These are phyloP conservation scores for Deuterostichococcus epilithicus DNA, from an alignment of 139 green algal species.

Conservation along the genomic window DNA sequence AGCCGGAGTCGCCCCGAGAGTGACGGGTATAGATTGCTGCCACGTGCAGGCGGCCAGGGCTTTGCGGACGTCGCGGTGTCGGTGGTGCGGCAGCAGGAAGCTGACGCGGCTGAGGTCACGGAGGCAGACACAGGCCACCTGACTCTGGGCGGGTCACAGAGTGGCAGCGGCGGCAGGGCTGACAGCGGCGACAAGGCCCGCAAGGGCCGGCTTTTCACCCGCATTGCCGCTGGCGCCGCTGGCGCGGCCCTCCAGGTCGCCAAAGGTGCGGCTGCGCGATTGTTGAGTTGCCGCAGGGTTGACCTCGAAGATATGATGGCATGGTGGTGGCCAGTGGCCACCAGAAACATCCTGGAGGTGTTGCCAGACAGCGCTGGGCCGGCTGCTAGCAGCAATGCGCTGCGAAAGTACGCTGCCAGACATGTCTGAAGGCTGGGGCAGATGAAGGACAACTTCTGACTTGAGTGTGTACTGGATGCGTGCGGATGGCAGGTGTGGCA, in stretches of 20 bases:
- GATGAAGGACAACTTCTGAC: too few species aligned
- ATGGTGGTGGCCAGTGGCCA: too few species aligned
- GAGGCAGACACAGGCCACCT: not conserved
- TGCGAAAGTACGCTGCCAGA: not conserved
- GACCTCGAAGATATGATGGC: too few species aligned
- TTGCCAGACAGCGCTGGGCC: too few species aligned
- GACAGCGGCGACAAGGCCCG: not conserved
- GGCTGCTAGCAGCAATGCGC: too few species aligned
- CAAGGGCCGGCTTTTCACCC: too few species aligned
- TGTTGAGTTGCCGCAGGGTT: too few species aligned
- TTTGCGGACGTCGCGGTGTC: conserved; percentile 38
- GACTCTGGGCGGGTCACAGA: not conserved
- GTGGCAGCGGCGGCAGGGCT: not conserved
- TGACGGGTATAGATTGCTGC: conserved; percentile 18
- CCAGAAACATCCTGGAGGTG: too few species aligned
- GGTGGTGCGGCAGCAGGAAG: not conserved
- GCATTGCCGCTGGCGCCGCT: too few species aligned
- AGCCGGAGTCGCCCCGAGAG: not conserved
- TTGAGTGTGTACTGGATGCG: too few species aligned
- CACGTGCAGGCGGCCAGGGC: conserved; percentile 28
- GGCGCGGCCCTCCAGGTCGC: too few species aligned
- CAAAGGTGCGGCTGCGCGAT: too few species aligned
- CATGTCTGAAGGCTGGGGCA: not conserved
- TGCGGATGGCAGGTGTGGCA: not conserved
- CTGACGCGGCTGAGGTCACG: not conserved